phyloP scores from a whole-genome alignment of 2,329 filamentous ascomycete species.

The Passalora sequoiae region DNA sequence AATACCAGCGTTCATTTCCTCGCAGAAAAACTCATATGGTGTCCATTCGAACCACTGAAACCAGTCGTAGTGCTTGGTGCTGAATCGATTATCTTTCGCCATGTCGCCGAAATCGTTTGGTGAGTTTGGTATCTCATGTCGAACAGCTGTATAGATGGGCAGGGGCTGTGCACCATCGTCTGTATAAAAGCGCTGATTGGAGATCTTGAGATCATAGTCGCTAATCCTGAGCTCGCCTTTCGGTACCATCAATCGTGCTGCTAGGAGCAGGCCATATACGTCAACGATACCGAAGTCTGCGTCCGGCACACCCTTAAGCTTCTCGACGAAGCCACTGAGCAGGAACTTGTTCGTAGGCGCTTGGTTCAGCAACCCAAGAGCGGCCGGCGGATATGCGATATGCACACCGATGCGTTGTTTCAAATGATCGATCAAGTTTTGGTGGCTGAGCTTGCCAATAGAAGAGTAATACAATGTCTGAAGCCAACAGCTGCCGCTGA shows the following conservation, averaged over 20 bases:
- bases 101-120: slow-evolving; percentile 34
- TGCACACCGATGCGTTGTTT: slow-evolving; percentile 81
- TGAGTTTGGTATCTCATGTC: slow-evolving; percentile 82
- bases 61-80: slow-evolving; percentile 58
- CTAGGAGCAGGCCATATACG: slow-evolving; percentile 80
- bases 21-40: slow-evolving; percentile 91
- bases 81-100: slow-evolving; percentile 32
- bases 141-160: slow-evolving; percentile 91
- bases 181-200: slow-evolving; percentile 73
- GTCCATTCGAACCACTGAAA: slow-evolving; percentile 98
- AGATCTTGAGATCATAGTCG: slow-evolving; percentile 79
- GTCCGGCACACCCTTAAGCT: slow-evolving; percentile 73
- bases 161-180: slow-evolving; percentile 75
- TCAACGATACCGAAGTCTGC: slow-evolving; percentile 89
- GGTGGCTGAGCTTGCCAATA: slow-evolving; percentile 63
- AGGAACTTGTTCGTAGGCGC: slow-evolving; percentile 91
- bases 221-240: slow-evolving; percentile 75
- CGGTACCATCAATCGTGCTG: slow-evolving; percentile 77
- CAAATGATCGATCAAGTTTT: slow-evolving; percentile 71
- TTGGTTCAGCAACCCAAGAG: slow-evolving; percentile 73
- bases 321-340: slow-evolving; percentile 82
- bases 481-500: slow-evolving; percentile 94
- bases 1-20: slow-evolving; percentile 85
- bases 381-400: slow-evolving; percentile 85
- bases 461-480: slow-evolving; percentile 83